These are phyloP conservation scores for Carex arenaria DNA, from an alignment of 202 grass and related monocot species.

Conservation along the genomic window DNA sequence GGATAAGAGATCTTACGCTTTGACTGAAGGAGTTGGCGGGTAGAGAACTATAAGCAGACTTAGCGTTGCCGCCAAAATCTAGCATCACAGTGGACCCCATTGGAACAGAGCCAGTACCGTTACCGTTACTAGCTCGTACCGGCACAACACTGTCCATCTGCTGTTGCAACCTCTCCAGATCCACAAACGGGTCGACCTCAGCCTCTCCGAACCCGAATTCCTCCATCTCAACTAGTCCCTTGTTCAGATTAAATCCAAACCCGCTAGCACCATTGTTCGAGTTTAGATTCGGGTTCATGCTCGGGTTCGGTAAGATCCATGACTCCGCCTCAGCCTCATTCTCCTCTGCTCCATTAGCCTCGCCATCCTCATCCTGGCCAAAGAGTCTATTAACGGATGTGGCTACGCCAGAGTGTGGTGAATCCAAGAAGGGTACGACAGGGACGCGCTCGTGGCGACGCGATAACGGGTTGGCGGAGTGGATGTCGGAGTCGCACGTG, in stretches of 20 bases:
- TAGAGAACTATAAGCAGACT: slow-evolving; percentile 46
- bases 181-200: slow-evolving; percentile 58
- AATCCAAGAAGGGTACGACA: slow-evolving; percentile 48
- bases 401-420: slow-evolving; percentile 6
- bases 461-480: slow-evolving; percentile 78
- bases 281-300: slow-evolving; percentile 26
- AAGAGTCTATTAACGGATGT: slow-evolving; percentile 42
- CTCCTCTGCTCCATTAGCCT: slow-evolving; percentile 13
- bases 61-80: slow-evolving; percentile 28
- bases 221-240: slow-evolving; percentile 37
- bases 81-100: slow-evolving; percentile 28
- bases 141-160: slow-evolving; percentile 53
- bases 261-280: background rate
- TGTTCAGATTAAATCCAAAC: slow-evolving; percentile 26
- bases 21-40: slow-evolving; percentile 42
- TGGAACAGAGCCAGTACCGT: background rate
- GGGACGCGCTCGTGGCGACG: slow-evolving; percentile 60
- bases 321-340: background rate
- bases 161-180: slow-evolving; percentile 46
- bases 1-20: slow-evolving; percentile 41
- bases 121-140: slow-evolving; percentile 17
- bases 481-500: slow-evolving; percentile 84
- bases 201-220: slow-evolving; percentile 21
- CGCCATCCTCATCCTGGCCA: background rate
- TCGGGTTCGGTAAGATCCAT: slow-evolving; percentile 45